phyloP scores from a whole-genome alignment of 352 stramenopile species.

The Pythium biforme region DNA sequence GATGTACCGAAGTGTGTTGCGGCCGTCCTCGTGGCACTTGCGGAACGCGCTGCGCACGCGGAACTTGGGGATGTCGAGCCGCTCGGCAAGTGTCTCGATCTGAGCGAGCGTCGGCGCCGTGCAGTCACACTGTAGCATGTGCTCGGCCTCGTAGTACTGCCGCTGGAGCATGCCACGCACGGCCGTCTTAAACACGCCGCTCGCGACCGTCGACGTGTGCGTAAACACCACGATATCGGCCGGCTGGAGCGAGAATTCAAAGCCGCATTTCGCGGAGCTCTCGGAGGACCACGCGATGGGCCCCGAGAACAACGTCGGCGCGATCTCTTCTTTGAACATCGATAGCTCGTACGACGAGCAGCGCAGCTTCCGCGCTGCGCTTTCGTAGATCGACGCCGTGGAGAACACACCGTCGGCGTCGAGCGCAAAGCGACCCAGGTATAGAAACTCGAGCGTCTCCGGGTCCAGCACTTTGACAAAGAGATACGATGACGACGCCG shows the following conservation, averaged over 20 bases:
- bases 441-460: slow-evolving; percentile 38
- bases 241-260: slow-evolving; percentile 30
- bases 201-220: slow-evolving; percentile 18
- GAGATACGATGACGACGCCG: slow-evolving; percentile 30
- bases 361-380: slow-evolving; percentile 36
- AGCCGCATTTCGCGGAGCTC: slow-evolving; percentile 16
- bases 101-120: slow-evolving; percentile 46
- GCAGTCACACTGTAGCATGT: slow-evolving; percentile 31
- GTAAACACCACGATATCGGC: slow-evolving; percentile 72
- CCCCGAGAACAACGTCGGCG: slow-evolving; percentile 51
- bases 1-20: slow-evolving; percentile 68
- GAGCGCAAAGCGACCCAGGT: slow-evolving; percentile 42
- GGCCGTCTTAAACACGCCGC: slow-evolving; percentile 25
- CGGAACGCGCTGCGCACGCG: slow-evolving; percentile 75
- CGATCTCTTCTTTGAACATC: slow-evolving; percentile 79
- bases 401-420: slow-evolving; percentile 23
- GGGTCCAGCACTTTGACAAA: slow-evolving; percentile 70
- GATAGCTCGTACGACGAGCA: slow-evolving; percentile 48
- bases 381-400: slow-evolving; percentile 44
- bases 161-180: slow-evolving; percentile 39
- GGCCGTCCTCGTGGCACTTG: slow-evolving; percentile 72
- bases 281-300: slow-evolving; percentile 39
- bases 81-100: slow-evolving; percentile 63
- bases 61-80: slow-evolving; percentile 78
- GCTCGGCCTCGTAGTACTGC: slow-evolving; percentile 40